Evolutionary conservation across 805 yeast genomes (phyloP), one percentile per base, ranked within the genome.

Genomic region (Cyberlindnera nakhonratchasimensis): DNA sequence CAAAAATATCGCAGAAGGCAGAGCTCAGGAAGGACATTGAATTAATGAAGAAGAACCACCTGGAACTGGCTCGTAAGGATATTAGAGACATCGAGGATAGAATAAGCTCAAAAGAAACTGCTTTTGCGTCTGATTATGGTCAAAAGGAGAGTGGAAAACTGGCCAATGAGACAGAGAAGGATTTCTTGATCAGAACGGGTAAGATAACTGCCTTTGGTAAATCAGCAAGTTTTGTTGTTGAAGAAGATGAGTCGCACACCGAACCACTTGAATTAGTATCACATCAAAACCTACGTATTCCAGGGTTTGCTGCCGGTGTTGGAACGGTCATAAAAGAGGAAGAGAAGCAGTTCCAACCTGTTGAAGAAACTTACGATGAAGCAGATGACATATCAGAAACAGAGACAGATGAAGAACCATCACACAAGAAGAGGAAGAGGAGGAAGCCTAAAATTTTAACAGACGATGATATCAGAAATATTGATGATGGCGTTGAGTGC

Each of bases 191-290:
- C 0, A 72, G 99, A 50, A 90, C 91, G 0, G 99, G 99, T 22
- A 81, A 88, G 59, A 78, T 89, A 42, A 93, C 99, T 0, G 98
- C 98, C 1, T 93, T 93, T 68, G 95, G 96, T 10, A 76, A 77
- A 23, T 65, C 77, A 17, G 70, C 72, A 30, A 81, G 78, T 2
- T 84, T 87, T 52, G 71, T 50, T 11, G 53, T 57, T 4, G 72
- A 66, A 2, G 66, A 59, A 13, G 64, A 59, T 12, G 63, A 54
- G 1, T 49, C 50, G 40, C 26, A 40, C 25, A 1, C 7, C 10
- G 53, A 34, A 14, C 46, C 52, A 13, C 35, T 28, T 7, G 31
- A 45, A 6, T 38, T 39, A 1, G 45, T 45, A 4, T 43, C 57
- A 2, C 57, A 51, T 22, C 56, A 54, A 31, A 51, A 56, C 26